These are phyloP conservation scores for Dianthus caryophyllus DNA, from an alignment of 148 eudicot species.

Conservation along the genomic window DNA sequence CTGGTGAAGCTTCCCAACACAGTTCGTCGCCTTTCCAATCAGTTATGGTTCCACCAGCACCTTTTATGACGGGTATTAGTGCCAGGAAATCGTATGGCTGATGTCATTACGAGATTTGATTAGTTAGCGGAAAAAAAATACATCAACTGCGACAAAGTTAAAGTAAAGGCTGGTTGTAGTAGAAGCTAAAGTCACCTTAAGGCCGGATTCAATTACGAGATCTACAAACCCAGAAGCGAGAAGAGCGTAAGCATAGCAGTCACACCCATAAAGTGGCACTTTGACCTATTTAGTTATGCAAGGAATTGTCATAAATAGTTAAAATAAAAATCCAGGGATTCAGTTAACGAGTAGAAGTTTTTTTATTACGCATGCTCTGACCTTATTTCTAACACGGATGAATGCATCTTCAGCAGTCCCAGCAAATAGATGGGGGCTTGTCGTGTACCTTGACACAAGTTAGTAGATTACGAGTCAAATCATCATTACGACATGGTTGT, in stretches of 20 bases:
- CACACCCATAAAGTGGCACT: conserved; percentile 91
- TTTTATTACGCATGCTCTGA: conserved; percentile 13
- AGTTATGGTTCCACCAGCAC: conserved; percentile 89
- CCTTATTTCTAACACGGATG: conserved; percentile 78
- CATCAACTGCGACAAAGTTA: not conserved
- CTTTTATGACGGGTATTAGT: conserved; percentile 82
- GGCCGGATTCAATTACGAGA: conserved; percentile 93
- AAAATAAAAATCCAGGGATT: no score
- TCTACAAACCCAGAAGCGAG: conserved; percentile 94
- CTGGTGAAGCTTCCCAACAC: conserved; percentile 77
- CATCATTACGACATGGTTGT: no score
- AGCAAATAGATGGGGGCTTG: conserved; percentile 87
- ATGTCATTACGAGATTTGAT: conserved; percentile 10
- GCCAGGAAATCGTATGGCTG: conserved; percentile 98
- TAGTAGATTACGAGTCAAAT: conserved; percentile 19
- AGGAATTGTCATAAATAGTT: conserved; percentile 1
- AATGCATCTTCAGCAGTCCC: conserved; percentile 79
- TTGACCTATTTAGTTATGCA: conserved; percentile 54
- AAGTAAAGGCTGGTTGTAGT: not conserved
- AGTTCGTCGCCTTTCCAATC: conserved; percentile 79
- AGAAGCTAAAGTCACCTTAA: conserved; percentile 46
- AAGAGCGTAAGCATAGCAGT: conserved; percentile 96
- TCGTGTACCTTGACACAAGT: conserved; percentile 69
- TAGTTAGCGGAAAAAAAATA: not conserved
- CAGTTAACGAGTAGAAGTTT: not conserved